phyloP scores from a whole-genome alignment of 2,329 filamentous ascomycete species.

The Aureobasidium namibiae region DNA sequence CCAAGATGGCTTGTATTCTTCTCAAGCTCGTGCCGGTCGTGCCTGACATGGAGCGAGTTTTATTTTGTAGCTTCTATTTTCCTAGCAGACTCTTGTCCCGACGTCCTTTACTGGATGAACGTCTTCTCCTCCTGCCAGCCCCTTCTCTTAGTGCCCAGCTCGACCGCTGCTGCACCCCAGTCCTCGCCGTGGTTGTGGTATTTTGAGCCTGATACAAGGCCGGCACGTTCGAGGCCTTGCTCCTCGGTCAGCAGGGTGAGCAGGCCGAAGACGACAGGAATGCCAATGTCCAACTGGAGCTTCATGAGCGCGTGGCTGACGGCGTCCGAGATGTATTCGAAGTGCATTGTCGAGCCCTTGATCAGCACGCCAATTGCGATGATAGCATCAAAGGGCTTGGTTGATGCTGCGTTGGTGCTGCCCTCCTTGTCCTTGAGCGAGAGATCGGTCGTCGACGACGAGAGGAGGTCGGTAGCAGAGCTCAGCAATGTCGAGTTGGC shows the following conservation, averaged over 20 bases:
- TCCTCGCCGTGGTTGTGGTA: slow-evolving; percentile 93
- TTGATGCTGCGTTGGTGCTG: slow-evolving; percentile 34
- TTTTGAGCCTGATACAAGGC: slow-evolving; percentile 43
- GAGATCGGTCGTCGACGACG: slow-evolving; percentile 57
- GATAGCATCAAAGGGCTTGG: slow-evolving; percentile 75
- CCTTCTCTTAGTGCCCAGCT: slow-evolving; percentile 81
- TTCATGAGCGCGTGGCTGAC: slow-evolving; percentile 91
- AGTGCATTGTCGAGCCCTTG: slow-evolving; percentile 99
- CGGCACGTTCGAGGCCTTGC: slow-evolving; percentile 78
- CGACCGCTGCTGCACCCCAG: slow-evolving; percentile 90
- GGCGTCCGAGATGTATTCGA: slow-evolving; percentile 93
- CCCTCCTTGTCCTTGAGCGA: slow-evolving; percentile 22
- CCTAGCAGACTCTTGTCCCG: neutral
- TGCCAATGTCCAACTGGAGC: slow-evolving; percentile 77
- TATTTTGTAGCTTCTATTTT: neutral
- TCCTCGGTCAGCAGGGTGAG: slow-evolving; percentile 83
- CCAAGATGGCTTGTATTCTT: neutral
- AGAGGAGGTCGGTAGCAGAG: slow-evolving; percentile 69
- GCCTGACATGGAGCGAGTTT: neutral
- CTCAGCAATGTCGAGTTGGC: slow-evolving; percentile 50
- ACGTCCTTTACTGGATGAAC: slow-evolving; percentile 35
- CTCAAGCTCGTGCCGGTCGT: neutral
- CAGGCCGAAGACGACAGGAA: slow-evolving; percentile 87
- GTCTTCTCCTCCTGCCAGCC: slow-evolving; percentile 66
- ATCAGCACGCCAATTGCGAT: slow-evolving; percentile 94